phyloP scores from a whole-genome alignment of 1,284 basidiomycete species.

The Hymenochaete sp. region DNA sequence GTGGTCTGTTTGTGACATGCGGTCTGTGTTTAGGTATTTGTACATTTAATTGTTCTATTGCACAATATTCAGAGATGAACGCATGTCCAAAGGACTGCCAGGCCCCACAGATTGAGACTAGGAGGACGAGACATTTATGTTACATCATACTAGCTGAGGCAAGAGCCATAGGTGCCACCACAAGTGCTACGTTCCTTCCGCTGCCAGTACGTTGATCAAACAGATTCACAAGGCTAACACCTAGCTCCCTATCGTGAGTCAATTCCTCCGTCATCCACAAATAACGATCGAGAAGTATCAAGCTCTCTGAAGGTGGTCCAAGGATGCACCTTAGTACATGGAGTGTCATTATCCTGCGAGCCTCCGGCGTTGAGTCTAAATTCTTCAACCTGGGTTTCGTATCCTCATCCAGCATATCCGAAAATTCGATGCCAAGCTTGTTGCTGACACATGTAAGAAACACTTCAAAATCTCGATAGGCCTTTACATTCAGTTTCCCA shows the following conservation, averaged over 20 bases:
- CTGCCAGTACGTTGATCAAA: conserved; percentile 23
- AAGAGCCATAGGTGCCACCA: no score
- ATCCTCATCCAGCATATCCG: no score
- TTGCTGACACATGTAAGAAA: conserved; percentile 24
- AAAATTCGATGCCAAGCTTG: conserved; percentile 26
- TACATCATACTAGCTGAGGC: no score
- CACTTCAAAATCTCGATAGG: conserved; percentile 28
- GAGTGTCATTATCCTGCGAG: conserved; percentile 29
- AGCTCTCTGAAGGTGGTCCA: conserved; percentile 34
- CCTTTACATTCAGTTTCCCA: conserved; percentile 29
- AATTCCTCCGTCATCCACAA: conserved; percentile 27
- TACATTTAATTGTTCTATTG: no score
- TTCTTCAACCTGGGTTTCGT: conserved; percentile 13
- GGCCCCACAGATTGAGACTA: no score
- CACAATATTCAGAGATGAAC: no score
- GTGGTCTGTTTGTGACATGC: neutral
- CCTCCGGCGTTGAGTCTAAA: conserved; percentile 14
- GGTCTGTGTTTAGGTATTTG: neutral
- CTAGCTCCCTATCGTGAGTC: neutral
- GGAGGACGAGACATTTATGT: no score
- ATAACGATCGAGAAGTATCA: conserved; percentile 33
- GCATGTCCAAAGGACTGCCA: no score
- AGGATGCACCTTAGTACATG: conserved; percentile 33
- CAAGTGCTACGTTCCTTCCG: conserved; percentile 22
- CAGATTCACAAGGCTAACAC: conserved; percentile 14